Evolutionary conservation across 148 eudicot genomes (phyloP).

Genomic region (Chenopodium berlandieri): DNA sequence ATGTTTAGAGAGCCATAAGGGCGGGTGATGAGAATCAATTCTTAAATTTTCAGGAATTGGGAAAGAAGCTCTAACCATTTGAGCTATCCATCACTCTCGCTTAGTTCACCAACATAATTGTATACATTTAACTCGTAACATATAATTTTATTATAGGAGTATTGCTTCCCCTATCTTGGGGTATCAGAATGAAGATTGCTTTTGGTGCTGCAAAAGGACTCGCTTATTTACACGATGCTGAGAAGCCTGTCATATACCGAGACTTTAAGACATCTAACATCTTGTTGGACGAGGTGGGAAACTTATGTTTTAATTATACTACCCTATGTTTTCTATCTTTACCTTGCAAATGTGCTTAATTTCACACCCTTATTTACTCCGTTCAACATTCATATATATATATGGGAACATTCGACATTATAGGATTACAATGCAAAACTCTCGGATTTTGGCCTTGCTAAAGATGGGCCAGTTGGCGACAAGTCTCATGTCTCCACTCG

Average conservation of each 20-base stretch:
- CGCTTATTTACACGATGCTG: constrained; percentile 83
- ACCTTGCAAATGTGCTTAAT: background rate
- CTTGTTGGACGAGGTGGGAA: constrained; percentile 71
- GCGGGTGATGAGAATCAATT: too few species aligned
- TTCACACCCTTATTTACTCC: background rate
- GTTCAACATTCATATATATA: background rate
- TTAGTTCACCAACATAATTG: too few species aligned
- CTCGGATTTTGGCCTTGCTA: constrained; percentile 90
- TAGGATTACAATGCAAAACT: constrained; percentile 92
- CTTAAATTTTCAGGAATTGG: too few species aligned
- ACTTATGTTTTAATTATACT: background rate
- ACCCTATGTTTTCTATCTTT: background rate
- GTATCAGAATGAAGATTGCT: constrained; percentile 83
- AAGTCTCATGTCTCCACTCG: constrained; percentile 93
- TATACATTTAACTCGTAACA: too few species aligned
- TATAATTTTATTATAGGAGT: constrained; percentile 44
- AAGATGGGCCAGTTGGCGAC: constrained; percentile 92
- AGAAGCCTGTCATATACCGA: constrained; percentile 85
- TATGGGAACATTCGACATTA: background rate
- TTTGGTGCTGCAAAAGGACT: constrained; percentile 88
- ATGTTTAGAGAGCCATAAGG: too few species aligned
- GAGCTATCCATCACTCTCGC: too few species aligned
- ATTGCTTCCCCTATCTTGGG: constrained; percentile 86
- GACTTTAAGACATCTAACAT: constrained; percentile 91
- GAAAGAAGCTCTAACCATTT: too few species aligned